Evolutionary conservation across 2,329 filamentous ascomycete species (phyloP), one percentile per base, ranked within the genome.

Genomic region (Alternaria sp.): DNA sequence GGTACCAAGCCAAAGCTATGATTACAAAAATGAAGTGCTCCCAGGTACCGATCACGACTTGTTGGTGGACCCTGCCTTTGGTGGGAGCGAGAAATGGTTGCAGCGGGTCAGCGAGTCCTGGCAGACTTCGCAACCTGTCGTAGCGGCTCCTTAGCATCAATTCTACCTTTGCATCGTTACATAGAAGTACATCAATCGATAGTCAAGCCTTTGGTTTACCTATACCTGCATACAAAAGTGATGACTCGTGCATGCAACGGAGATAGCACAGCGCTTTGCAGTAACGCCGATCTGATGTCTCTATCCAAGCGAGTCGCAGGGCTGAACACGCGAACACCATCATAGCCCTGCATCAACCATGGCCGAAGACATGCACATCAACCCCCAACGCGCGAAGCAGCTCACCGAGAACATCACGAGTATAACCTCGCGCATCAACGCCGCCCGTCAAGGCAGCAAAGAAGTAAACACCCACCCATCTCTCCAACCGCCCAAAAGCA

Each of bases 371-470:
- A 81, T 81, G 79, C 73, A 78, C 44, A 71, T 80, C 17, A 79
- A 84, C 63, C 75, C 82, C 36, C 76, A 80, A 63, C 81, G 83
- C 62, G 83, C 83, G 50, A 81, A 81, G 58, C 77, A 81, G 59
- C 79, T 85, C 36, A 72, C 80, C 11, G 82, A 83, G 59, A 85
- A 84, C 65, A 69, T 85, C 36, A 66, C 76, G 40, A 74, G 75
- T 57, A 82, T 84, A 62, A 72, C 70, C 61, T 73, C 81, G 54
- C 81, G 80, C 50, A 80, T 85, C 59, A 75, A 79, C 61, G 72
- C 76, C 40, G 82, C 73, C 28, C 81, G 75, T 67, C 79, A 76
- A 53, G 57, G 67, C 51, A 63, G 63, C 19, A 74, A 69, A 59
- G 72, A 78, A 55, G 80, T 81, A 40, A 69, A 69, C 11, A 40